Evolutionary conservation across 352 stramenopile species (phyloP), one percentile per base, ranked within the genome.

Genomic region (Globisporangium sylvaticum): DNA sequence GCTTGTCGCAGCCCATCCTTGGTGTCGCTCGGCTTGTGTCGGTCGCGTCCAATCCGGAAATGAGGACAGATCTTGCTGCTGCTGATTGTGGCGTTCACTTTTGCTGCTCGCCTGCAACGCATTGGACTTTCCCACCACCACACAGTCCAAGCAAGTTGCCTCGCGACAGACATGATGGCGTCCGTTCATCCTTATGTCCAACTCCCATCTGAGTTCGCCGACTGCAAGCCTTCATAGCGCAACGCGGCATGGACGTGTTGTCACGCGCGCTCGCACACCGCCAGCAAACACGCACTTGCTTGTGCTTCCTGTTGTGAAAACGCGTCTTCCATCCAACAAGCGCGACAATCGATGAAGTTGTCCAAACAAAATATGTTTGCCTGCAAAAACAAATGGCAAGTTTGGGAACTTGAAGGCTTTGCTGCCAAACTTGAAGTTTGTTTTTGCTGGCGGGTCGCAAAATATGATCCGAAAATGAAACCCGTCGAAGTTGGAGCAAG

Each of bases 181-280:
- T 46, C 46, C n/a, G 29, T 24, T 31, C 18, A 60, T 60, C n/a
- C 31, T 60, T 22, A 29, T 31, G 55, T 60, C 55, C 55, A 60
- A 60, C 55, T 39, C 55, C 4, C 29, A 60, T 60, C 55, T 46
- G 55, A 60, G 55, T 60, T 20, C 34, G 31, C 20, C 5, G 12
- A 8, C 9, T 54, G 3, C 20, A n/a, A n/a, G n/a, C n/a, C n/a
- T n/a, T n/a, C 25, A 44, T 59, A 44, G 54, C 54, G 24, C 54
- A 59, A 44, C 54, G 29, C 4, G 31, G 15, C 9, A 1, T 14
- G 20, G 27, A n/a, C 20, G 34, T 48, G 39, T 48, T 48, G 39
- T 48, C 39, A 20, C 18, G 39, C 39, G 15, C 39, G 22, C 39
- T 44, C 7, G 37, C 4, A 1, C 14, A 20, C 37, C 4, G 14